A percentile compares a stretch with the other conserved stretches of the same genome.
Conservation (phyloP, 78 protist species). For the Dictyostelium brefeldianum region DNA sequence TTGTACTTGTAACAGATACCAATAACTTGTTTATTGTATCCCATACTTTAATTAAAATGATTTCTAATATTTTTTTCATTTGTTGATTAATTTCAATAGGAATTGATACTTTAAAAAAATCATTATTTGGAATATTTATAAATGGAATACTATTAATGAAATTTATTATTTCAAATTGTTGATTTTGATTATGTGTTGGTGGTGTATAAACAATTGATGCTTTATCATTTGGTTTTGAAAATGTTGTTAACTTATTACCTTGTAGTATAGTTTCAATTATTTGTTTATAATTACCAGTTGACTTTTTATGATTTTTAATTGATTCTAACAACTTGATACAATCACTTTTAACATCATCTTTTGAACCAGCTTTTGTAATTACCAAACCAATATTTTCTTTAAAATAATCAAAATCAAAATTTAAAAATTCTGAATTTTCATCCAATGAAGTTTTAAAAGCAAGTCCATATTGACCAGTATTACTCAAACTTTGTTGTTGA, state of each 20-base stretch:
- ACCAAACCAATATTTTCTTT: neutral
- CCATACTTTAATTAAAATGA: too few relatives aligned
- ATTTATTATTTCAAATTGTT: too few relatives aligned
- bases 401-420: neutral
- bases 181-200: neutral
- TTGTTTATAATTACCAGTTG: too few relatives aligned
- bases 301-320: neutral
- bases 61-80: too few relatives aligned
- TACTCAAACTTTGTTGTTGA: neutral
- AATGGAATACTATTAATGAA: too few relatives aligned
- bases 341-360: too few relatives aligned
- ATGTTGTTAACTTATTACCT: too few relatives aligned
- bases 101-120: neutral
- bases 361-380: neutral
- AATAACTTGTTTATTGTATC: neutral
- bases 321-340: neutral
- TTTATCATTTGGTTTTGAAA: too few relatives aligned
- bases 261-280: too few relatives aligned
- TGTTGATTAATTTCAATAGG: neutral
- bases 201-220: neutral
- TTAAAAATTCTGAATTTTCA: neutral
- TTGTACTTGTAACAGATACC: neutral
- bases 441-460: neutral
- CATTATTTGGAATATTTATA: neutral
- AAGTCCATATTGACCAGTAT: neutral